Conservation (phyloP, 495 filamentous ascomycete genomes). For the Podospora comata region DNA sequence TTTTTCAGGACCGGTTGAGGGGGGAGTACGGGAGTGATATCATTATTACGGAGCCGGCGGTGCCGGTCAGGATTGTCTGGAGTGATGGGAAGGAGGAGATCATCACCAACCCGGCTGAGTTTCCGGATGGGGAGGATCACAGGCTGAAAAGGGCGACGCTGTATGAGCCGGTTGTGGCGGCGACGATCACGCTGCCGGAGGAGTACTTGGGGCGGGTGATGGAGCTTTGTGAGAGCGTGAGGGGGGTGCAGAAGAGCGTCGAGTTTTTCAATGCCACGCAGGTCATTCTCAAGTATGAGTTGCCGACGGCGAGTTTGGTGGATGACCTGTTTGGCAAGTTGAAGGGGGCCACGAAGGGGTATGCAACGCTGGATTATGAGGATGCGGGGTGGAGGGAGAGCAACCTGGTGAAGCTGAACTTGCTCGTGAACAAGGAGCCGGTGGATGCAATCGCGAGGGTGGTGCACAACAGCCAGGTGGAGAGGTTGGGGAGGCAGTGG, state of each 20-base stretch:
- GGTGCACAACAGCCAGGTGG: slow-evolving; percentile 74
- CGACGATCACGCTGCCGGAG: slow-evolving; percentile 87
- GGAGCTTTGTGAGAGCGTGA: slow-evolving; percentile 87
- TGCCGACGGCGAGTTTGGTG: slow-evolving; percentile 83
- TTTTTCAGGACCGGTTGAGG: slow-evolving; percentile 93
- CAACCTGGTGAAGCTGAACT: slow-evolving; percentile 82
- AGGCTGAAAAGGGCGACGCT: slow-evolving; percentile 53
- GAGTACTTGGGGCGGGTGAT: slow-evolving; percentile 93
- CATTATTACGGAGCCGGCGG: slow-evolving; percentile 94
- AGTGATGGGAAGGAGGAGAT: slow-evolving; percentile 65
- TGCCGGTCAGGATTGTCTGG: slow-evolving; percentile 83
- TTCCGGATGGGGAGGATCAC: slow-evolving; percentile 69
- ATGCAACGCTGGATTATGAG: slow-evolving; percentile 88
- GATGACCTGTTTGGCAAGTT: slow-evolving; percentile 98
- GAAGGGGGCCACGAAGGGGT: slow-evolving; percentile 75
- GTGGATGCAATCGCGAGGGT: slow-evolving; percentile 94
- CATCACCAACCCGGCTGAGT: slow-evolving; percentile 79
- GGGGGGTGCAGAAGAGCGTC: slow-evolving; percentile 78
- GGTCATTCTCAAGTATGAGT: slow-evolving; percentile 89
- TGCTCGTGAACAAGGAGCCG: slow-evolving; percentile 85
- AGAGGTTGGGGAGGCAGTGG: slow-evolving; percentile 76
- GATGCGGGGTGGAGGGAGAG: slow-evolving; percentile 82
- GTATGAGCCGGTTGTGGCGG: slow-evolving; percentile 81
- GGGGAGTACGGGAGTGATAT: slow-evolving; percentile 94
- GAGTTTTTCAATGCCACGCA: slow-evolving; percentile 92